Evolutionary conservation across 768 basidiomycete species (phyloP), one percentile per base, ranked within the genome.

Genomic region (Suillus hirtellus): DNA sequence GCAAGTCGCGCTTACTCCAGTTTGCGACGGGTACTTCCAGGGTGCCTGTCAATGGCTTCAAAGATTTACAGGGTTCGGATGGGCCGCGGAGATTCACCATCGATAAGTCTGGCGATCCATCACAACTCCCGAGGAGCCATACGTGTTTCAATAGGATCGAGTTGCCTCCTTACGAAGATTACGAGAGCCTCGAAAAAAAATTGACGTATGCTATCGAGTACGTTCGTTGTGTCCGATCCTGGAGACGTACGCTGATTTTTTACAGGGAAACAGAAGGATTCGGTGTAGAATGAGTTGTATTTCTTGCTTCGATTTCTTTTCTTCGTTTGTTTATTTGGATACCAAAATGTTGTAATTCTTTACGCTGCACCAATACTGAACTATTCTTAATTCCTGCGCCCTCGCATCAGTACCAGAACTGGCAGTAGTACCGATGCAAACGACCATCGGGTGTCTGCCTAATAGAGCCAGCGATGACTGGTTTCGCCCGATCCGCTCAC

Each of bases 141-240:
- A 97, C 95, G 2, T 97, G 95, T 77, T 96, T 97, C 83, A 96
- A 96, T 73, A 79, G 89, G 56, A 78, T 93, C 58, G 95, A 97
- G 72, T 76, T 97, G 27, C 95, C 95, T 0, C 90, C 93, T 17
- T 97, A 97, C 73, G 85, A 92, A 68, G 90, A 92, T 72, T 93
- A 92, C 70, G 89, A 92, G 74, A 90, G 86, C 69, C 75, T 96
- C 64, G 94, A 96, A 75, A 87, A 87, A 72, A 95, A 95, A 76
- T 73, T 97, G 58, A 84, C 88, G 47, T 90, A 88, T 72, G 92
- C 92, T 21, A 90, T 94, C 44, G 92, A 94, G 88, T 91, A 68
- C 63, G 89, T 81, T 31, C 46, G 62, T 43, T 62, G 31, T 56
- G 54, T 53, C 1, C 27, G 52, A 17, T 43, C n/a, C 27, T 54